Conservation (phyloP, 2,329 filamentous ascomycete genomes). For the Diaporthe capsici region DNA sequence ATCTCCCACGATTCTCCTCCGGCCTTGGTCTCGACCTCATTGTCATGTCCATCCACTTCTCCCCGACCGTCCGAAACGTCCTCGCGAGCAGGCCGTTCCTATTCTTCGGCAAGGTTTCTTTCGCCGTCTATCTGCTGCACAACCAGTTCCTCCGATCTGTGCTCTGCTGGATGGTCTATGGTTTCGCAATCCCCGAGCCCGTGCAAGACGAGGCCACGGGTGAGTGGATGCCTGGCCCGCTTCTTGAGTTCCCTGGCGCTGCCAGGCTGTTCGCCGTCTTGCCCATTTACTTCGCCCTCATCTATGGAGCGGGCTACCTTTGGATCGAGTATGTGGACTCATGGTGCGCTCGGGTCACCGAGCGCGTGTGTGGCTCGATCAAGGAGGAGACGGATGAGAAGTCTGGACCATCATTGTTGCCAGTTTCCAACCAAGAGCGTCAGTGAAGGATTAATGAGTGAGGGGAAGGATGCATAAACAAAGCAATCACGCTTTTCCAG, state of each 20-base stretch:
- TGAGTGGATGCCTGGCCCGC: slow-evolving; percentile 39
- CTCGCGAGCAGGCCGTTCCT: slow-evolving; percentile 41
- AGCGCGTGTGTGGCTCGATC: slow-evolving; percentile 49
- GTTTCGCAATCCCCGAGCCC: slow-evolving; percentile 38
- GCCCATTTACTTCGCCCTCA: slow-evolving; percentile 39
- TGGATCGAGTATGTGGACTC: slow-evolving; percentile 42
- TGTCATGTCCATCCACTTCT: slow-evolving; percentile 42
- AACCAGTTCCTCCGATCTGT: slow-evolving; percentile 42
- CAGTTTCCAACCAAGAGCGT: slow-evolving; percentile 27
- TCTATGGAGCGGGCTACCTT: slow-evolving; percentile 40
- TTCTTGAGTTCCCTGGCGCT: slow-evolving; percentile 38
- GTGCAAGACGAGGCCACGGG: slow-evolving; percentile 39
- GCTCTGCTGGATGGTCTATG: slow-evolving; percentile 43
- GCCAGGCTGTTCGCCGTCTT: slow-evolving; percentile 38
- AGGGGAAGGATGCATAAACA: slow-evolving; percentile 4
- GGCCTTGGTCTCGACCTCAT: slow-evolving; percentile 42
- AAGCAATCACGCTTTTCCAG: slow-evolving; percentile 6
- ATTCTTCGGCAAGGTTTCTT: slow-evolving; percentile 41
- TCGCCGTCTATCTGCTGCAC: slow-evolving; percentile 42
- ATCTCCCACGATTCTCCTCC: slow-evolving; percentile 42
- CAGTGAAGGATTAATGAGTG: slow-evolving; percentile 7
- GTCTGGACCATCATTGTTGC: slow-evolving; percentile 49
- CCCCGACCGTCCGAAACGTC: slow-evolving; percentile 35
- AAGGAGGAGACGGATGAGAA: slow-evolving; percentile 52
- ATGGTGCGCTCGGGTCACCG: slow-evolving; percentile 39